Evolutionary conservation across 1,139 yeast genomes (phyloP).

Genomic region (Blastobotrys ciferrii): DNA sequence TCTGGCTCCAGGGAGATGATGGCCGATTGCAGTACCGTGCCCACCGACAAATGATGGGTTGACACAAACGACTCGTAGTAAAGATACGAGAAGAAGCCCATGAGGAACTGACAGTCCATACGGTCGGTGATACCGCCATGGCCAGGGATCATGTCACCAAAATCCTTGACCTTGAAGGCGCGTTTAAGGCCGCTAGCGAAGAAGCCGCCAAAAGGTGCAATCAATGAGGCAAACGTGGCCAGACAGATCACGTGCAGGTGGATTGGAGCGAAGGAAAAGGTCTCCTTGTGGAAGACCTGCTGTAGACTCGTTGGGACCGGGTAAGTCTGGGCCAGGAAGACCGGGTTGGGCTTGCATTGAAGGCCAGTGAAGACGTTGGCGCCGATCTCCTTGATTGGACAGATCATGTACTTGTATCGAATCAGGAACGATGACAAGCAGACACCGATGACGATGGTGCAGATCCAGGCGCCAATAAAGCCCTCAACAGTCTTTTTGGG

Average conservation of each 20-base stretch:
- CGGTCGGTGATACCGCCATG: conserved; percentile 99
- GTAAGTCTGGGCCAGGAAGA: conserved; percentile 75
- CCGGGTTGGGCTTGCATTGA: conserved; percentile 81
- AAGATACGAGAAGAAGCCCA: conserved; percentile 93
- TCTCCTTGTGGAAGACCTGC: conserved; percentile 44
- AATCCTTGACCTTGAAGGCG: conserved; percentile 92
- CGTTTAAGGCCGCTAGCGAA: conserved; percentile 96
- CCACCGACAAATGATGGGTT: conserved; percentile 59
- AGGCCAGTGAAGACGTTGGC: conserved; percentile 60
- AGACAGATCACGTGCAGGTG: conserved; percentile 82
- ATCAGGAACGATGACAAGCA: conserved; percentile 62
- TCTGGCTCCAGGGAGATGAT: conserved; percentile 65
- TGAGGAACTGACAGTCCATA: conserved; percentile 94
- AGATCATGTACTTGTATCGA: conserved; percentile 71
- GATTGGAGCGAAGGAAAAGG: conserved; percentile 72
- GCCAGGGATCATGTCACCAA: conserved; percentile 92
- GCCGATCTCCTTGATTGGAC: conserved; percentile 74
- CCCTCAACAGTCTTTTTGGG: conserved; percentile 99
- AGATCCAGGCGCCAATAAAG: conserved; percentile 95
- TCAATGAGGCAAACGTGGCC: conserved; percentile 92
- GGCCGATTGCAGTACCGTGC: conserved; percentile 70
- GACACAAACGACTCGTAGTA: conserved; percentile 92
- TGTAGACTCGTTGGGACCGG: conserved; percentile 70
- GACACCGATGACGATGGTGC: conserved; percentile 77
- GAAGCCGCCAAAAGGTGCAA: conserved; percentile 99